Percentiles rank a stretch among this genome's conserved stretches.
phyloP scores from a whole-genome alignment of 2,329 filamentous ascomycete genomes.

The Sphaerulina vaccinii region DNA sequence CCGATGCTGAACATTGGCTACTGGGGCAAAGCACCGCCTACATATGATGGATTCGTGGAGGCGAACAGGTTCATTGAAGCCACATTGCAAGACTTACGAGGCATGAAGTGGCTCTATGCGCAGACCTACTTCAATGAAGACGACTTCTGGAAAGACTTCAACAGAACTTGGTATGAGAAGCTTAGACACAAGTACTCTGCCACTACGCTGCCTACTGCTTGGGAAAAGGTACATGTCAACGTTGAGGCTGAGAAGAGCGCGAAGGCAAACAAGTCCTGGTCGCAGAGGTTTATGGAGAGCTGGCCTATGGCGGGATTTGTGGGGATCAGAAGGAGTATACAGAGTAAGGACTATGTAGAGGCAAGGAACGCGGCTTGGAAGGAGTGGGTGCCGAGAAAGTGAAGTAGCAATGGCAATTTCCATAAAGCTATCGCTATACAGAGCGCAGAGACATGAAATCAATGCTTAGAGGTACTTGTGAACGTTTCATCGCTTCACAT shows the following conservation, averaged over 20 bases:
- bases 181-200: constrained; percentile 61
- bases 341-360: constrained; percentile 26
- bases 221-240: constrained; percentile 63
- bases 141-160: constrained; percentile 68
- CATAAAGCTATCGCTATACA: too few species aligned
- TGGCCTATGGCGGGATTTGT: constrained; percentile 27
- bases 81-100: constrained; percentile 58
- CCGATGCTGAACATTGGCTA: constrained; percentile 61
- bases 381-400: constrained; percentile 24
- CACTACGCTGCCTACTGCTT: constrained; percentile 60
- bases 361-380: constrained; percentile 28
- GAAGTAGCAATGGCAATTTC: too few species aligned
- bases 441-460: too few species aligned
- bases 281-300: constrained; percentile 39
- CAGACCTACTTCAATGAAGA: constrained; percentile 66
- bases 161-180: constrained; percentile 58
- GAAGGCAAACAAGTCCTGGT: constrained; percentile 53
- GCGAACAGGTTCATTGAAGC: constrained; percentile 62
- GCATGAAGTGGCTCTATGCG: constrained; percentile 70
- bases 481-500: too few species aligned
- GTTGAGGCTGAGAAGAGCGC: constrained; percentile 30
- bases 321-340: constrained; percentile 25
- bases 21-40: constrained; percentile 54
- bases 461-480: too few species aligned
- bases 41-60: constrained; percentile 49